Conservation (phyloP, 192 early-diverging fungal species). For the Coemansia sp. region DNA sequence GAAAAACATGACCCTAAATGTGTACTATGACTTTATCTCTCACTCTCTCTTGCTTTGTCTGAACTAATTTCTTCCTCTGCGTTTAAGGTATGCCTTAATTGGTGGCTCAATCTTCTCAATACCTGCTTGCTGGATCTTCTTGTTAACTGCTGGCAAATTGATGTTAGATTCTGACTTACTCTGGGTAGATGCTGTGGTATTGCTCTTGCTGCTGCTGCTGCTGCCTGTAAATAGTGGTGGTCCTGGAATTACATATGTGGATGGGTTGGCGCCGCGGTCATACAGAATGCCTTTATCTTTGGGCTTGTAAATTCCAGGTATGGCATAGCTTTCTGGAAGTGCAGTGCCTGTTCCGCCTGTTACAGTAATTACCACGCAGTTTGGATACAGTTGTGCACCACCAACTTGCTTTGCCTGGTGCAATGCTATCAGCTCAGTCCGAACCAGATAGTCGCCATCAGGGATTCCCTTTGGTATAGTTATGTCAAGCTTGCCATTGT, state of each 20-base stretch:
- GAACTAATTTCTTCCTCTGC: no score
- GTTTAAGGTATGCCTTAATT: no score
- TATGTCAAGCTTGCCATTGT: slow-evolving; percentile 13
- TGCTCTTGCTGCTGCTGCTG: background rate
- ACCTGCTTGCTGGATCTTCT: no score
- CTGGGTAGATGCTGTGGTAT: no score
- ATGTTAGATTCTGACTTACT: no score
- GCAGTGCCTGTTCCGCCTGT: background rate
- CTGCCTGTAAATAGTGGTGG: slow-evolving; percentile 9
- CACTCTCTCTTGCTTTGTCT: no score
- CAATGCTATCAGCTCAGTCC: slow-evolving; percentile 23
- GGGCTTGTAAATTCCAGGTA: slow-evolving; percentile 21
- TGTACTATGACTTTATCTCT: no score
- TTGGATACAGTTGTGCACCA: slow-evolving; percentile 27
- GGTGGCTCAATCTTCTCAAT: no score
- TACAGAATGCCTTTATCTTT: slow-evolving; percentile 22
- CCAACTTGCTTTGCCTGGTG: slow-evolving; percentile 7
- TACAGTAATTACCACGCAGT: slow-evolving; percentile 24
- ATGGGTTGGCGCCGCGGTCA: background rate
- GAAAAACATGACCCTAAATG: no score
- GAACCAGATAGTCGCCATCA: slow-evolving; percentile 23
- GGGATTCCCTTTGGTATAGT: slow-evolving; percentile 17
- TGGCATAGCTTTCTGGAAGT: background rate
- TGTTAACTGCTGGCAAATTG: no score
- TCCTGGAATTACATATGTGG: slow-evolving; percentile 17